Evolutionary conservation across 805 yeast species (phyloP), one percentile per base, ranked within the genome.

Genomic region (Candida odintsovae): DNA sequence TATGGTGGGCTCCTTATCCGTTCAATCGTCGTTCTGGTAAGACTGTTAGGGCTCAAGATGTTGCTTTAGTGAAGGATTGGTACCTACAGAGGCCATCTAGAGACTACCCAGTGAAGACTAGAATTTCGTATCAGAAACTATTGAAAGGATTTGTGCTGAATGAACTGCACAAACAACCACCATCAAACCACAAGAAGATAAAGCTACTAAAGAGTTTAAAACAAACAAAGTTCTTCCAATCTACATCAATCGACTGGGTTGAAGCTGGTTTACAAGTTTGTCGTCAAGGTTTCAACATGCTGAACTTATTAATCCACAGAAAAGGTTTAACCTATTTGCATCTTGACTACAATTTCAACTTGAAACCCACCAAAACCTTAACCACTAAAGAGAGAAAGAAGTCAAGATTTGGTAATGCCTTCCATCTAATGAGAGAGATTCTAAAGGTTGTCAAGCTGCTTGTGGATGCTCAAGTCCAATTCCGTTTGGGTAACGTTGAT

Each of bases 201-300:
- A 75, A 78, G 36, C 67, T 94, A 13, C 62, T 94, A 23, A 80
- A 78, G 50, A 73, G 81, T 26, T 73, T 94, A 53, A 79, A 80
- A 48, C 72, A 76, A 40, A 94, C 99, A 0, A 90, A 88, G 58
- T 94, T 79, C 63, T 94, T 94, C 66, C 96, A 89, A 60, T 83
- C 86, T 56, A 92, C 99, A 0, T 76, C 90, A 0, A 82, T 94
- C 42, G 99, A 94, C 65, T 94, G 99, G 99, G 94, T 92, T 3
- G 99, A 94, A 64, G 99, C 98, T 1, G 99, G 97, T 25, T 70
- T 94, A 47, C 98, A 94, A 66, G 80, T 94, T 3, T 86, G 96
- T 59, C 77, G 80, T 35, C 99, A 94, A 65, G 99, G 99, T 3
- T 87, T 83, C 65, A 92, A 89, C 56, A 90, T 92, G 95, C 73